Evolutionary conservation across 129 eudicot species (phyloP).

Genomic region (Flaveria brownii): DNA sequence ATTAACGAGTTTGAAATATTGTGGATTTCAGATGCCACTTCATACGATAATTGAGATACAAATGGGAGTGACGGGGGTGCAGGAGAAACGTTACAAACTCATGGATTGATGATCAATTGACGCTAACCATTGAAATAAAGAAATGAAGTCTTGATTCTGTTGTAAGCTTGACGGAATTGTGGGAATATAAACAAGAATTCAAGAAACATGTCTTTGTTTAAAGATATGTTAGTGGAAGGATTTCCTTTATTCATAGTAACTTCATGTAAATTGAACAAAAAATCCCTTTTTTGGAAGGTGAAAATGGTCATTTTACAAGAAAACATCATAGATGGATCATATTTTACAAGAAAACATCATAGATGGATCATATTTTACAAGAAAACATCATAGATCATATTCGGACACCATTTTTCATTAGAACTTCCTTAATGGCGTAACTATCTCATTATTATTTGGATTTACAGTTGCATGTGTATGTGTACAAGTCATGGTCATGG

Average conservation of each 20-base stretch:
- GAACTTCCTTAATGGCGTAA: too few relatives aligned
- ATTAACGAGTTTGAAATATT: background rate
- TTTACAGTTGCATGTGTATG: too few relatives aligned
- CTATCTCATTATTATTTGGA: background rate
- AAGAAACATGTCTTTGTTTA: slow-evolving; percentile 13
- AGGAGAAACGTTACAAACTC: slow-evolving; percentile 98
- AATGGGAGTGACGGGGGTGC: slow-evolving; percentile 98
- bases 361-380: too few relatives aligned
- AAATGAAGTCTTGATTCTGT: slow-evolving; percentile 6
- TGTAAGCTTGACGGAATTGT: slow-evolving; percentile 12
- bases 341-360: too few relatives aligned
- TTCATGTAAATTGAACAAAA: background rate
- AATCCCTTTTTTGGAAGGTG: background rate
- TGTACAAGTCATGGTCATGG: too few relatives aligned
- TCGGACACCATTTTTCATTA: too few relatives aligned
- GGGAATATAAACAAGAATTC: slow-evolving; percentile 7
- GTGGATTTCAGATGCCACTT: slow-evolving; percentile 81
- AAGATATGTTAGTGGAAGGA: slow-evolving; percentile 3
- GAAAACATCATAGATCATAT: too few relatives aligned
- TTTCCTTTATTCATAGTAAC: background rate
- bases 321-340: too few relatives aligned
- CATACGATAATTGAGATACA: slow-evolving; percentile 98
- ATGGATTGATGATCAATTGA: slow-evolving; percentile 54
- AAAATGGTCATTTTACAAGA: background rate
- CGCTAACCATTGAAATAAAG: background rate